phyloP scores from a whole-genome alignment of 2,329 filamentous ascomycete species.

The Trichoderma atroviride region DNA sequence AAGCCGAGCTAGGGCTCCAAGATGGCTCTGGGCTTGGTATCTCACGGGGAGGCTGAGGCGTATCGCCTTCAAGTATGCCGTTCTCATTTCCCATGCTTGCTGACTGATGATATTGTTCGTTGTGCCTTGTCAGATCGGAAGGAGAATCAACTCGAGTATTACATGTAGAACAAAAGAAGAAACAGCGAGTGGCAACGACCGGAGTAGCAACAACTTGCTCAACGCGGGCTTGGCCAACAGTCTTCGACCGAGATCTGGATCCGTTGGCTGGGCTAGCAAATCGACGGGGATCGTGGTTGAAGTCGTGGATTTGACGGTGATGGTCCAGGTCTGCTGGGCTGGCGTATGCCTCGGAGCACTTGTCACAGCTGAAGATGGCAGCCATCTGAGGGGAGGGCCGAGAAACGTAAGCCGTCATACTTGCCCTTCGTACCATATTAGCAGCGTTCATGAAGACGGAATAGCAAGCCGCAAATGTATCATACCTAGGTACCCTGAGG shows the following conservation, averaged over 20 bases:
- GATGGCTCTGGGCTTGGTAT: neutral
- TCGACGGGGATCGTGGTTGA: neutral
- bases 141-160: neutral
- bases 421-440: neutral
- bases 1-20: neutral
- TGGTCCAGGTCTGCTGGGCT: conserved; percentile 36
- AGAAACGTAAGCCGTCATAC: neutral
- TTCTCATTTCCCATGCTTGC: conserved; percentile 28
- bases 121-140: conserved; percentile 28
- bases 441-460: neutral
- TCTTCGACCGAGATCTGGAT: neutral
- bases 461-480: neutral
- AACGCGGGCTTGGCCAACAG: conserved; percentile 28
- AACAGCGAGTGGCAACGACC: neutral
- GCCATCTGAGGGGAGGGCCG: neutral
- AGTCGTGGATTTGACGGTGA: conserved; percentile 34
- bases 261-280: neutral
- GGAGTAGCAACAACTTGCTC: conserved; percentile 2
- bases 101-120: conserved; percentile 9
- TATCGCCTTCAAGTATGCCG: neutral
- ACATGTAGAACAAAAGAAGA: neutral
- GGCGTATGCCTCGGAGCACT: conserved; percentile 30
- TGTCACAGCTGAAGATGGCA: conserved; percentile 29
- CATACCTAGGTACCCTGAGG: neutral
- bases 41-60: neutral